Evolutionary conservation across 371 early-diverging fungal genomes (phyloP).

Genomic region (Rhizopus microsporus): DNA sequence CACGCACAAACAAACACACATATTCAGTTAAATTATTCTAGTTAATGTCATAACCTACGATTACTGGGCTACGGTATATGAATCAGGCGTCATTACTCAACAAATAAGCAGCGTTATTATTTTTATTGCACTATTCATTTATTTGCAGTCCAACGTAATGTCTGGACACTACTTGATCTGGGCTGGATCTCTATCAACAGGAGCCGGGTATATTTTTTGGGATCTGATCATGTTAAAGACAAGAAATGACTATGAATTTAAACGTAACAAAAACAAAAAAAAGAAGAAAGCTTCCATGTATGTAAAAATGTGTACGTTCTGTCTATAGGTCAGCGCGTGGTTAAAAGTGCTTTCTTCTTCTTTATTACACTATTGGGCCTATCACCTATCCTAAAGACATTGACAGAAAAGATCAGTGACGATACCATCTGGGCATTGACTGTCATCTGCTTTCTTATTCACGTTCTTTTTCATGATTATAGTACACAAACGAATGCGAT

Average conservation of each 20-base stretch:
- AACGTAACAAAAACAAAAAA: constrained; percentile 38
- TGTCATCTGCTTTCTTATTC: constrained; percentile 77
- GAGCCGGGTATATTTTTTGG: constrained; percentile 71
- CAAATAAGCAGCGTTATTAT: constrained; percentile 82
- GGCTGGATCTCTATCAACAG: constrained; percentile 58
- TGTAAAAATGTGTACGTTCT: not conserved
- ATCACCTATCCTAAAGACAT: constrained; percentile 89
- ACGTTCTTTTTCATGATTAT: constrained; percentile 91
- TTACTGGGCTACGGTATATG: constrained; percentile 71
- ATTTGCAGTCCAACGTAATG: constrained; percentile 60
- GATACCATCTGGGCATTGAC: constrained; percentile 96
- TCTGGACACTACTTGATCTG: constrained; percentile 63
- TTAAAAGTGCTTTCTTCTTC: constrained; percentile 78
- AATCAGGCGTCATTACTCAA: constrained; percentile 80
- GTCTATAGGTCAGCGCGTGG: constrained; percentile 53
- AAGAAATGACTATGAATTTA: constrained; percentile 48
- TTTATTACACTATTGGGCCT: constrained; percentile 80
- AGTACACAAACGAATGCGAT: constrained; percentile 50
- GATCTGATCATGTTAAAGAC: constrained; percentile 56
- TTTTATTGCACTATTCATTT: constrained; percentile 86
- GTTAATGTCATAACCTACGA: constrained; percentile 75
- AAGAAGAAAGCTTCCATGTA: not conserved
- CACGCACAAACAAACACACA: too few relatives aligned
- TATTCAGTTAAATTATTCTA: constrained; percentile 12
- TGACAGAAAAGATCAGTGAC: constrained; percentile 86